phyloP scores from a whole-genome alignment of 1,139 yeast species.

The Meyerozyma carpophila region DNA sequence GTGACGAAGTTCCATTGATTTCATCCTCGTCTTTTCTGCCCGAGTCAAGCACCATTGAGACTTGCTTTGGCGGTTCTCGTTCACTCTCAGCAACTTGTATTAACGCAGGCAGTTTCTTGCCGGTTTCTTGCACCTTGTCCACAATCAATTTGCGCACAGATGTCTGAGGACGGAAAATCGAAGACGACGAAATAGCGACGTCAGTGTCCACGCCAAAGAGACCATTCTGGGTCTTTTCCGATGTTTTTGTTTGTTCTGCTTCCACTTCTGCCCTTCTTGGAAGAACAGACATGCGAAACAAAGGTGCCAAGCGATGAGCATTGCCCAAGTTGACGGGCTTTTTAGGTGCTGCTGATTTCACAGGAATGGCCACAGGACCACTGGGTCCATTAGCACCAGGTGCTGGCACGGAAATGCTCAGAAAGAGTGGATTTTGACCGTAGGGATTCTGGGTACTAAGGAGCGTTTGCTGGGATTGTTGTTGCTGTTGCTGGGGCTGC shows the following conservation, averaged over 20 bases:
- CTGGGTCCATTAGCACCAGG: conserved; percentile 8
- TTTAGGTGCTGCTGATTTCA: conserved; percentile 37
- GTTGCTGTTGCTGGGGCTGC: conserved; percentile 5
- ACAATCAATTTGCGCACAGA: conserved; percentile 55
- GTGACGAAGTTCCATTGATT: conserved; percentile 3
- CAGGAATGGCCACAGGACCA: conserved; percentile 49
- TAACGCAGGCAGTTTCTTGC: conserved; percentile 7
- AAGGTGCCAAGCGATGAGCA: conserved; percentile 59
- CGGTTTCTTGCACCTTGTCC: conserved; percentile 32
- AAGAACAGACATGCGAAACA: conserved; percentile 22
- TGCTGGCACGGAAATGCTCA: conserved; percentile 28
- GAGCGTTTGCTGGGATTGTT: not conserved
- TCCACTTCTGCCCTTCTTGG: conserved; percentile 5
- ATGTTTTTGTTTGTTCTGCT: conserved; percentile 4
- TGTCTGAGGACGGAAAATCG: conserved; percentile 62
- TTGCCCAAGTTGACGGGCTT: conserved; percentile 56
- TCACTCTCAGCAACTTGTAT: conserved; percentile 3
- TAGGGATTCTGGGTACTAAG: conserved; percentile 52
- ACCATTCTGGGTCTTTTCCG: conserved; percentile 12
- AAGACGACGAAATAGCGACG: conserved; percentile 64
- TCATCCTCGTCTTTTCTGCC: conserved; percentile 6
- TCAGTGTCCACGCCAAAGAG: conserved; percentile 39
- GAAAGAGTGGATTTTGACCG: conserved; percentile 64
- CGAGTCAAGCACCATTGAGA: conserved; percentile 26
- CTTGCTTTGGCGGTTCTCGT: conserved; percentile 21